Percentiles rank a stretch among this genome's conserved stretches.
These are phyloP conservation scores for Annulohypoxylon bovei DNA, from an alignment of 495 filamentous ascomycete genomes.

Conservation along the genomic window DNA sequence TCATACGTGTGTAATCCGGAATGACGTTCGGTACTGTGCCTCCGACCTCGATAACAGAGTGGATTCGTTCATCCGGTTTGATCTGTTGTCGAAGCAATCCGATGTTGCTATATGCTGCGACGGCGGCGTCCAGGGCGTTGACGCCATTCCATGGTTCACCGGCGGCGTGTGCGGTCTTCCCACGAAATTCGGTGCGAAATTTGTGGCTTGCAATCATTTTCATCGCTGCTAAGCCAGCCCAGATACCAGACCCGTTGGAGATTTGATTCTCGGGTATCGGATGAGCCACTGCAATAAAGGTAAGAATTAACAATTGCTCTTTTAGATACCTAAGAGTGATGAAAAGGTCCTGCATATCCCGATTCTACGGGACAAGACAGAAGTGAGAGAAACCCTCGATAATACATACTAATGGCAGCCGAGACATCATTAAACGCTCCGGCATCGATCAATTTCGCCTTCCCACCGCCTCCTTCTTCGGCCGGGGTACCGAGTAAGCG, in stretches of 20 bases:
- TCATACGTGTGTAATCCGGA: constrained; percentile 60
- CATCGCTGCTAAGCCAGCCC: constrained; percentile 51
- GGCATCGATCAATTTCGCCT: constrained; percentile 59
- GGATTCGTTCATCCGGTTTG: constrained; percentile 54
- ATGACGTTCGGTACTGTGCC: constrained; percentile 64
- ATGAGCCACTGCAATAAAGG: constrained; percentile 56
- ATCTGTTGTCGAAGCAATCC: constrained; percentile 72
- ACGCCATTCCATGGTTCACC: constrained; percentile 72
- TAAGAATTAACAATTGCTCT: neutral
- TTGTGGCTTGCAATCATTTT: constrained; percentile 66
- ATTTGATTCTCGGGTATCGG: constrained; percentile 54
- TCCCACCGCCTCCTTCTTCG: constrained; percentile 68
- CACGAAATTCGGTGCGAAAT: constrained; percentile 55
- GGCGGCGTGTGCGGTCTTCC: constrained; percentile 65
- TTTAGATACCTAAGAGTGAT: neutral
- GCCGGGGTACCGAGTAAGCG: constrained; percentile 75
- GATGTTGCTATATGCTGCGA: constrained; percentile 69
- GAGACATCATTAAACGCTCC: constrained; percentile 60
- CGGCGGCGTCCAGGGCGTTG: constrained; percentile 71
- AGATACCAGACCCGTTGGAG: constrained; percentile 2
- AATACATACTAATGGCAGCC: constrained; percentile 53
- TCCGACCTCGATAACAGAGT: constrained; percentile 58
- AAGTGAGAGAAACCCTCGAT: neutral
- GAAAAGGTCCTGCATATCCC: neutral
- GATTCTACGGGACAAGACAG: neutral